Evolutionary conservation across 352 stramenopile genomes (phyloP).

Genomic region (Pythium grandisporangium): DNA sequence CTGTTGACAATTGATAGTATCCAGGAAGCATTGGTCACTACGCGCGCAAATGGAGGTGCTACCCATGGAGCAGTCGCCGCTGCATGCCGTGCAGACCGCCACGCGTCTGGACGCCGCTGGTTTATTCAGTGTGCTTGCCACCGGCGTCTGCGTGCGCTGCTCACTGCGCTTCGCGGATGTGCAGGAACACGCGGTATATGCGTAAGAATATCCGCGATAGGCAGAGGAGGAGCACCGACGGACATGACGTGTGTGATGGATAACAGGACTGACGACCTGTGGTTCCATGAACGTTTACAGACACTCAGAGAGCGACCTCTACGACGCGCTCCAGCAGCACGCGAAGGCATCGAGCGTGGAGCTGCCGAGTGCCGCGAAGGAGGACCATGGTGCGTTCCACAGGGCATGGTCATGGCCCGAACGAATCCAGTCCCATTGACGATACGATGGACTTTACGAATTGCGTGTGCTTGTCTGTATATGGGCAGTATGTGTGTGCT

Average conservation of each 20-base stretch:
- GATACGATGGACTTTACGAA: not conserved
- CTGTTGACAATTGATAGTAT: no score
- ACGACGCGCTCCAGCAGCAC: constrained; percentile 3
- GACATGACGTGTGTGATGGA: no score
- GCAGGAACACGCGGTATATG: constrained; percentile 33
- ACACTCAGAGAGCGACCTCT: constrained; percentile 10
- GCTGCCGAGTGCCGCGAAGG: constrained; percentile 1
- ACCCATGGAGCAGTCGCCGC: no score
- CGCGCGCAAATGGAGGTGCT: no score
- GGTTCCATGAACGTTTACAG: no score
- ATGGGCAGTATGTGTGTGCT: constrained; percentile 48
- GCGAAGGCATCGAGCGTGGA: constrained; percentile 4
- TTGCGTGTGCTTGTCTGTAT: not conserved
- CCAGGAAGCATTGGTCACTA: no score
- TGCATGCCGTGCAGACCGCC: not conserved
- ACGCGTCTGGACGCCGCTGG: constrained; percentile 22
- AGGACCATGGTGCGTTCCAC: constrained; percentile 7
- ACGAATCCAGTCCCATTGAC: no score
- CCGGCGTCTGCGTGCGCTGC: constrained; percentile 54
- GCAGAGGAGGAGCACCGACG: no score
- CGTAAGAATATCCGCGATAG: no score
- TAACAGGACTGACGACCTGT: no score
- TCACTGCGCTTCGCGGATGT: constrained; percentile 52
- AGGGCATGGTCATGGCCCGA: no score
- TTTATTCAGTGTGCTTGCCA: constrained; percentile 11